Percentiles rank a stretch among this genome's conserved stretches.
phyloP scores from a whole-genome alignment of 306 rosid species.

The Erythrophleum fordii region DNA sequence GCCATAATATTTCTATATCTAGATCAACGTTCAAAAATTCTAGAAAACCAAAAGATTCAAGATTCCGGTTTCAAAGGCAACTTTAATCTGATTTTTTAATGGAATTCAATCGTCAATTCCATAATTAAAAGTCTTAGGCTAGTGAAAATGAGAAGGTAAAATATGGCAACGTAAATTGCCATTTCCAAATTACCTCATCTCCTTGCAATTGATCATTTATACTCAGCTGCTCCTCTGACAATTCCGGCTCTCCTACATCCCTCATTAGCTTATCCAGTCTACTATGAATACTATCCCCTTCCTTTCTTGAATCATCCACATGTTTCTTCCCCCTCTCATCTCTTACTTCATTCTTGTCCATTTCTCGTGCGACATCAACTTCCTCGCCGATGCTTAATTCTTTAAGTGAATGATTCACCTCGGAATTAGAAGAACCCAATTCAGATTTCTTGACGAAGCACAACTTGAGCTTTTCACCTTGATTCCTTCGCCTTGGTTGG shows the following conservation, averaged over 20 bases:
- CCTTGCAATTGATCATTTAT: conserved; percentile 76
- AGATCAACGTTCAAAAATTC: conserved; percentile 6
- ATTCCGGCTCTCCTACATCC: conserved; percentile 49
- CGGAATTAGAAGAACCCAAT: conserved; percentile 33
- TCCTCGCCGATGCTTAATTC: conserved; percentile 16
- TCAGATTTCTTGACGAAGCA: conserved; percentile 48
- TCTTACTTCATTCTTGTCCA: conserved; percentile 15
- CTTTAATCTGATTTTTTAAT: background rate
- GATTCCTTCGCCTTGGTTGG: conserved; percentile 30
- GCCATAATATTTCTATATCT: conserved; percentile 4
- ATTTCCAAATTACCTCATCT: conserved; percentile 66
- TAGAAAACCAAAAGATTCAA: background rate
- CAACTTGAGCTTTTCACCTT: conserved; percentile 37
- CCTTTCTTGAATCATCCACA: conserved; percentile 40
- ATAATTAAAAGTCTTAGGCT: background rate
- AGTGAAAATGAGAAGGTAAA: background rate
- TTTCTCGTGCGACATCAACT: conserved; percentile 2
- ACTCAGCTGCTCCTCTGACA: conserved; percentile 64
- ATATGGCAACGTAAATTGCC: background rate
- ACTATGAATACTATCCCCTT: conserved; percentile 34
- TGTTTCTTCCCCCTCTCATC: background rate
- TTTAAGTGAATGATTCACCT: background rate
- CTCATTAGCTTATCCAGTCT: conserved; percentile 54
- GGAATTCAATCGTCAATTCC: background rate
- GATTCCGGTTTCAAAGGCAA: background rate